Base-by-base conservation (phyloP, 768 basidiomycete genomes). In the Hericium coralloides region DNA sequence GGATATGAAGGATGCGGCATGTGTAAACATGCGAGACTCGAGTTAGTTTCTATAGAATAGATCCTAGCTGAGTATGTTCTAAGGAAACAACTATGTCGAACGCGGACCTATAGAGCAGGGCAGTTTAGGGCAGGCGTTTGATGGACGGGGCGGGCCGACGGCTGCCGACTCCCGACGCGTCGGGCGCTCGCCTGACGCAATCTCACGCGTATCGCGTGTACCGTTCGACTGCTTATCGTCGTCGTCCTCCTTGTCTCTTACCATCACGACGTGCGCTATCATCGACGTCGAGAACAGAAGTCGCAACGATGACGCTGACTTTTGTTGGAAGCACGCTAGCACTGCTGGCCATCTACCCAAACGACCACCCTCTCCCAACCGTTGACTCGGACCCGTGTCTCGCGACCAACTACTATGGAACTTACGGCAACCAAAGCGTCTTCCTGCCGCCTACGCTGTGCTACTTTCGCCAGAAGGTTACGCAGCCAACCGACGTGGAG, bases 41-140 rank as follows among this genome's bases (percentile, higher is more conserved):
- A 67, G 83, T 83, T 79, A 83, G 82, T 81, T 81, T 80, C 83
- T 84, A 81, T 83, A 82, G 67, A 84, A 84, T 80, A 84, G 82
- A 84, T 84, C 82, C 82, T 84, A 81, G 79, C 80, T 81, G 83
- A 84, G 83, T 84, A 84, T 84, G 82, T 82, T 84, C 83, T 84
- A 62, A 74, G 66, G 80, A 74, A 69, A n/a, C 8, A 9, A 18
- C 22, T 39, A 43, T 20, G 53, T 20, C 9, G 38, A 39, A 25
- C 26, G 53, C 38, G 39, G 39, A 39, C 4, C 20, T 47, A n/a
- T 54, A 43, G 23, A 54, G 31, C 3, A 26, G 38, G 26, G 9
- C 14, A 3, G 53, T 50, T 50, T 50, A 50, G 49, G 49, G 49
- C 49, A 23, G 49, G 49, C 15, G 14, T 31, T 31, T 31, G 31